Conservation (phyloP, 2,329 filamentous ascomycete genomes). For the Didymella pinodella region DNA sequence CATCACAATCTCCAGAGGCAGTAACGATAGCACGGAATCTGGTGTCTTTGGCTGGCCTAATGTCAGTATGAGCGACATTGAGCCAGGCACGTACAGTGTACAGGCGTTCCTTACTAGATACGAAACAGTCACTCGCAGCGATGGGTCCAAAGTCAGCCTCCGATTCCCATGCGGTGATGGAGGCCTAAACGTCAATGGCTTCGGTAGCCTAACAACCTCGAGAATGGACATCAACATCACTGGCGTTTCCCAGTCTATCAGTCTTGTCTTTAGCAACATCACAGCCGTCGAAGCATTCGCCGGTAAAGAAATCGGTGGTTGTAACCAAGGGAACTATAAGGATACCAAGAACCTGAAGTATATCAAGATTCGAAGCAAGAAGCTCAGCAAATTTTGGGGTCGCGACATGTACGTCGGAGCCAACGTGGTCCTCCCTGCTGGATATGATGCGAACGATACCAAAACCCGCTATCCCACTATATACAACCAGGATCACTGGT, state of each 20-base stretch:
- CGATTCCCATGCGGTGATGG: conserved; percentile 52
- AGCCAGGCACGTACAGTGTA: conserved; percentile 44
- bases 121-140: conserved; percentile 47
- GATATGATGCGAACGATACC: conserved; percentile 44
- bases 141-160: conserved; percentile 48
- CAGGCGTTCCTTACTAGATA: conserved; percentile 50
- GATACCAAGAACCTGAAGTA: conserved; percentile 46
- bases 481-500: conserved; percentile 49
- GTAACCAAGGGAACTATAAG: conserved; percentile 51
- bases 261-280: conserved; percentile 44
- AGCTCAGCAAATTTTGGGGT: conserved; percentile 48
- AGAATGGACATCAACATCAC: conserved; percentile 35
- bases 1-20: conserved; percentile 41
- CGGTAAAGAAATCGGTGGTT: conserved; percentile 50
- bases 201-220: conserved; percentile 42
- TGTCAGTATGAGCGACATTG: conserved; percentile 41
- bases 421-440: conserved; percentile 47
- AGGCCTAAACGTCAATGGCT: conserved; percentile 38
- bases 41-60: conserved; percentile 49
- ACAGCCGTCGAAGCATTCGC: conserved; percentile 33
- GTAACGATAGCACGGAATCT: conserved; percentile 30
- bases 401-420: conserved; percentile 51
- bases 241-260: conserved; percentile 40
- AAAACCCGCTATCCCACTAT: conserved; percentile 47
- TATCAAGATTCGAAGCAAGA: conserved; percentile 51